Base-by-base conservation (phyloP, 2,329 filamentous ascomycete species). In the Teratosphaeria destructans region DNA sequence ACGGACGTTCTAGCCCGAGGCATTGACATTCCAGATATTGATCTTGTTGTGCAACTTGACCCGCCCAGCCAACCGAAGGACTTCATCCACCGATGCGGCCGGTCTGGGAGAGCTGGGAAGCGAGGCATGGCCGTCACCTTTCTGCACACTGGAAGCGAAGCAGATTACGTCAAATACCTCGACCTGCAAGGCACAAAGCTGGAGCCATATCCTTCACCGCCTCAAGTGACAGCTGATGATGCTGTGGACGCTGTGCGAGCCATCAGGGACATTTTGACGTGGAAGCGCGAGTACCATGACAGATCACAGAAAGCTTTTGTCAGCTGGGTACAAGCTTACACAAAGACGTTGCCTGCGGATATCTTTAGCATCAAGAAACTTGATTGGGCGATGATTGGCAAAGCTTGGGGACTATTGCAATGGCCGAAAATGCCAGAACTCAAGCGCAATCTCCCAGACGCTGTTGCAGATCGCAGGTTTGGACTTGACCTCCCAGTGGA, bases 361-460 rank as follows among this genome's bases (percentile, higher is more conserved):
- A 97, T 99, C 65, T 99, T 99, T 78, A 85, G 88, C 11, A 78
- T 90, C 2, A 73, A 80, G 3, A 90, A 95, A 68, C 79, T 96
- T 16, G 87, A 96, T 72, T 99, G 94, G 94, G 77, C 81, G 5
- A 87, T 91, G 57, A 79, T 94, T 0, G 93, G 86, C 0, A 80
- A 84, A 58, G 88, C 87, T 0, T 99, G 93, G 90, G 94, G 90
- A 1, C 79, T 99, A 0, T 79, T 96, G 2, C 86, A 86, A 56
- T 80, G 97, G 64, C 94, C 94, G 3, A 90, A 88, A 71, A 99
- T 99, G 94, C 93, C 94, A 0, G 94, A 99, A 73, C 77, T 78
- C 26, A 79, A 77, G 64, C 74, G 73, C 16, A 76, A 76, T 67
- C 74, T 76, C 14, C 67, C 66, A 0, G 61, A 67, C 56, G 68